Evolutionary conservation across 345 rosid species (phyloP).

Genomic region (Arabis alpina): DNA sequence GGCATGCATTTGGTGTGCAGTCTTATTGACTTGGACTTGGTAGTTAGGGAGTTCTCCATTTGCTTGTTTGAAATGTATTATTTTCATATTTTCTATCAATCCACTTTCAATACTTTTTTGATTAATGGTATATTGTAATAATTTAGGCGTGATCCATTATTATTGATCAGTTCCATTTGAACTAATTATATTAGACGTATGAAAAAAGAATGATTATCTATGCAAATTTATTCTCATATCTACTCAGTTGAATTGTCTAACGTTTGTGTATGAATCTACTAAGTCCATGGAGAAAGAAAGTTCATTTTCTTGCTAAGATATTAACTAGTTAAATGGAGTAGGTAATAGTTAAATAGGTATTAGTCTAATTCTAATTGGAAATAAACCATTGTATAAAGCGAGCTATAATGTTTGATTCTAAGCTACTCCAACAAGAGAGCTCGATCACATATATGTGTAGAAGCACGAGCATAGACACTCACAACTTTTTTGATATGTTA

Average conservation of each 20-base stretch:
- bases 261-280: neutral
- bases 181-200: neutral
- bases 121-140: conserved; percentile 11
- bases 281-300: neutral
- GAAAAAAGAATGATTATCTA: no score
- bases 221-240: no score
- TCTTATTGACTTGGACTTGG: conserved; percentile 39
- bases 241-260: neutral
- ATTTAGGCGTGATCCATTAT: conserved; percentile 24
- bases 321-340: conserved; percentile 17
- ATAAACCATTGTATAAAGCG: neutral
- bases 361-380: neutral
- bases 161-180: conserved; percentile 8
- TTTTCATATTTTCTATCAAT: neutral
- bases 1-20: conserved; percentile 43
- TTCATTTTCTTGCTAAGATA: neutral
- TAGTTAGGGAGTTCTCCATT: conserved; percentile 40
- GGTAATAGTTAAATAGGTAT: neutral
- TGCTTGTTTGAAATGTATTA: conserved; percentile 15
- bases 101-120: conserved; percentile 6
- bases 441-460: conserved; percentile 1
- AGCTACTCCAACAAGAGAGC: conserved; percentile 18
- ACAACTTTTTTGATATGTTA: neutral
- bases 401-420: conserved; percentile 12
- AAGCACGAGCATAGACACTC: neutral